These are phyloP conservation scores for Selaginella moellendorffii DNA, from an alignment of 75 land plant genomes.

Conservation along the genomic window DNA sequence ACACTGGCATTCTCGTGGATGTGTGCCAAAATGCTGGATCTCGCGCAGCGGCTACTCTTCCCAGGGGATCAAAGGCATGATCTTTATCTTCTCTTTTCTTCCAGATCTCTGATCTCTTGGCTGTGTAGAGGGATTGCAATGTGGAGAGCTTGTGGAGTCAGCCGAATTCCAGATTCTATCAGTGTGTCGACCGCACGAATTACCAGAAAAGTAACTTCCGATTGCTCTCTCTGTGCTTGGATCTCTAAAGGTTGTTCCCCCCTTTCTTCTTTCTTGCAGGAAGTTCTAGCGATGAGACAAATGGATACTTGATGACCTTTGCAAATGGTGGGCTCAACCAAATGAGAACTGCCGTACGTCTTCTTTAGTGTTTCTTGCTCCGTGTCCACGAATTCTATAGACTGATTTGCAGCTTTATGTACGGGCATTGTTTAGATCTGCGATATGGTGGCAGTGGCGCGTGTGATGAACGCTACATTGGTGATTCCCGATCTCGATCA, in stretches of 20 bases:
- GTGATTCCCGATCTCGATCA: conserved; percentile 1
- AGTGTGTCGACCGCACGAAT: neutral
- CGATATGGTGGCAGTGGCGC: conserved; percentile 7
- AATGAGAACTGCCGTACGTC: neutral
- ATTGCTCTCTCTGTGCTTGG: neutral
- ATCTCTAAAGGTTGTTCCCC: neutral
- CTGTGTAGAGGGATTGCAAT: no score
- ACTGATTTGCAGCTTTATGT: neutral
- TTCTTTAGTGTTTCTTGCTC: no score
- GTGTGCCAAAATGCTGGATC: no score
- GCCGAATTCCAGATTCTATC: neutral
- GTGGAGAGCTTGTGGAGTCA: no score
- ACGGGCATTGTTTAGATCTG: neutral
- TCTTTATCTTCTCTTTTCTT: no score
- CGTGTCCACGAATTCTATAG: no score
- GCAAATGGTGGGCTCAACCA: conserved; percentile 8
- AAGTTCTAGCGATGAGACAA: neutral
- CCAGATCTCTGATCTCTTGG: no score
- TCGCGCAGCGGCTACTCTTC: no score
- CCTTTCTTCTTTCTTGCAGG: neutral
- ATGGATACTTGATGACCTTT: conserved; percentile 3
- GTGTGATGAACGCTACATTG: conserved; percentile 1
- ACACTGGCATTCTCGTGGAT: no score
- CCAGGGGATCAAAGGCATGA: no score
- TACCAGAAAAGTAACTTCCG: neutral